A percentile compares a stretch with the other conserved stretches of the same genome.
phyloP scores from a whole-genome alignment of 1,284 basidiomycete species.

The Ceratobasidium sp. region DNA sequence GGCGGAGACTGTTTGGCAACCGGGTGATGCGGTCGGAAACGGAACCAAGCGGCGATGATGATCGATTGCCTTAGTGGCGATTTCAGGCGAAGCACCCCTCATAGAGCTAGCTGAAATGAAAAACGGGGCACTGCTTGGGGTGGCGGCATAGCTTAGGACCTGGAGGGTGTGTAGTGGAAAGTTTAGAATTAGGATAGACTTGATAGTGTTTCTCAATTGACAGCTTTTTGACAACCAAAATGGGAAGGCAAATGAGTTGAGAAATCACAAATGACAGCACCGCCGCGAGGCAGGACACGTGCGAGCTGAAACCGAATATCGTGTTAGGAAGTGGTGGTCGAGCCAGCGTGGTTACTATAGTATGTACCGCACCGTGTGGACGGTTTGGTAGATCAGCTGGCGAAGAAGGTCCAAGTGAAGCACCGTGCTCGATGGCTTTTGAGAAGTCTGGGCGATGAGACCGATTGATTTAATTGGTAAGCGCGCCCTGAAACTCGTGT shows the following conservation, averaged over 20 bases:
- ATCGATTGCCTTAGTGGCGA: neutral
- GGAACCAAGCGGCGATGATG: too few species aligned
- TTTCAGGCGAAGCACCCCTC: neutral
- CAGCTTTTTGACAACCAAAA: neutral
- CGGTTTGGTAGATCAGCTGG: neutral
- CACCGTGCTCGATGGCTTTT: constrained; percentile 1
- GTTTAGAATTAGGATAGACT: neutral
- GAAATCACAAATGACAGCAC: neutral
- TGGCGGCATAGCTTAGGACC: neutral
- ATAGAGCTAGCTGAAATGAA: neutral
- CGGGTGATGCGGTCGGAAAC: too few species aligned
- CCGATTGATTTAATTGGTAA: constrained; percentile 8
- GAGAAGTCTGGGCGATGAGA: neutral
- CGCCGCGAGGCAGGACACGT: neutral
- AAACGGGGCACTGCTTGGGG: neutral
- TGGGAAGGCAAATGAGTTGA: neutral
- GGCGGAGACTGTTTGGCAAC: too few species aligned
- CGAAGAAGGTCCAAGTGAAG: neutral
- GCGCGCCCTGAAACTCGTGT: constrained; percentile 30
- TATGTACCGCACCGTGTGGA: neutral
- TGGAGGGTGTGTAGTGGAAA: neutral
- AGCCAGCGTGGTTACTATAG: neutral
- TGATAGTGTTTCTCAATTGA: neutral
- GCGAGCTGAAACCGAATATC: constrained; percentile 5
- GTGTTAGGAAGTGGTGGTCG: neutral